These are phyloP conservation scores for Colletotrichum sp. DNA, from an alignment of 2,329 filamentous ascomycete species.

Conservation along the genomic window DNA sequence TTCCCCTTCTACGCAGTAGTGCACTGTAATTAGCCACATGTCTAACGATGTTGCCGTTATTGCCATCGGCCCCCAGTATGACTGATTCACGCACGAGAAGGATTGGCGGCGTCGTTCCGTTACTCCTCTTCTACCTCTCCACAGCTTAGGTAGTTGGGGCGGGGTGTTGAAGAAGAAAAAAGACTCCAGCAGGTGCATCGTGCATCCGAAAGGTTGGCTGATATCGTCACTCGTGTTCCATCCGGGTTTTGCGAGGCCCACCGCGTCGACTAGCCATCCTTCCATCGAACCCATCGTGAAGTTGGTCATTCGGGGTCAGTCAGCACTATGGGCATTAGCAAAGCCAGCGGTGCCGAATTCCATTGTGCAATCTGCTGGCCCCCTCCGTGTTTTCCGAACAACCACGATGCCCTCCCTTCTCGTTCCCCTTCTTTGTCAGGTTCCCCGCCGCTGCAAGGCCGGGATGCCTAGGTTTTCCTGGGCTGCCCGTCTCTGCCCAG, in stretches of 20 bases:
- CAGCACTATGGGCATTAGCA: background rate
- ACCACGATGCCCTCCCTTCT: background rate
- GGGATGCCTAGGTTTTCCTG: conserved; percentile 7
- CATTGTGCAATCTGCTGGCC: too few species aligned
- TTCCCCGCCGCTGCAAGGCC: background rate
- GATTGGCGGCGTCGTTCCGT: background rate
- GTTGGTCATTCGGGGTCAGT: background rate
- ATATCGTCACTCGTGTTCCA: conserved; percentile 18
- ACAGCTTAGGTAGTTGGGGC: background rate
- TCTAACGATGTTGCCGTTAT: background rate
- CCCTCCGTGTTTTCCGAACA: background rate
- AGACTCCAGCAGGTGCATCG: background rate
- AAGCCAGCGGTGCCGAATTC: too few species aligned
- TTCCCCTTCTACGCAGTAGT: background rate
- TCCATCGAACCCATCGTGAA: background rate
- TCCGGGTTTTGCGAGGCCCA: conserved; percentile 6
- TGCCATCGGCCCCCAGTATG: background rate
- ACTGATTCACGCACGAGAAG: background rate
- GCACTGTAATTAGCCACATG: background rate
- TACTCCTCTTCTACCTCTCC: background rate
- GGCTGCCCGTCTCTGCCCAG: background rate
- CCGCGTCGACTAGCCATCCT: conserved; percentile 8
- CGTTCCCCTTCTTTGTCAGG: background rate
- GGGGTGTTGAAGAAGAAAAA: background rate
- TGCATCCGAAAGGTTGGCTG: background rate